phyloP scores from a whole-genome alignment of 1,139 yeast species.

The Lodderomyces parapsilosis region DNA sequence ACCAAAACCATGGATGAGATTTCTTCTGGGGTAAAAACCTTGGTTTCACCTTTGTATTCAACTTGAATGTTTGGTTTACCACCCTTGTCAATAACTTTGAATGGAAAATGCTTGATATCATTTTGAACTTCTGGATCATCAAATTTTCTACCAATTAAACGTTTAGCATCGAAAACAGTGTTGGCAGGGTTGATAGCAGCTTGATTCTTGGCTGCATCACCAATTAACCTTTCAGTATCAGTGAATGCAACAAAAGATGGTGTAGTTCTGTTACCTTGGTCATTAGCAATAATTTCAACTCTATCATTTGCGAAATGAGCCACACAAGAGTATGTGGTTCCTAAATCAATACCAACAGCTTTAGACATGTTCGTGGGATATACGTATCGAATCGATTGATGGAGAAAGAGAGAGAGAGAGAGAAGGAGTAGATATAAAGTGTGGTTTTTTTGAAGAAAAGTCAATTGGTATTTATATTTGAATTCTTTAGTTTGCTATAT shows the following conservation, averaged over 20 bases:
- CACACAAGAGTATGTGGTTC: conserved; percentile 83
- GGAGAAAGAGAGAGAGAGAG: background rate
- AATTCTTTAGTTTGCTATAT: background rate
- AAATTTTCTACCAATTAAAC: conserved; percentile 80
- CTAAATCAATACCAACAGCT: conserved; percentile 84
- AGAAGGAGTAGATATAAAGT: too few relatives aligned
- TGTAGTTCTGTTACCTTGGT: conserved; percentile 71
- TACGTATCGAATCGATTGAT: background rate
- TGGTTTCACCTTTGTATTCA: conserved; percentile 63
- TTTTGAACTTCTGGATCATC: conserved; percentile 74
- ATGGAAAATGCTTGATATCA: conserved; percentile 83
- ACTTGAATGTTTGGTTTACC: conserved; percentile 83
- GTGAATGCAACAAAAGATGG: conserved; percentile 94
- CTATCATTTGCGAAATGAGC: conserved; percentile 76
- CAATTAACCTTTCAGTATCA: conserved; percentile 82
- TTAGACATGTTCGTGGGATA: conserved; percentile 41
- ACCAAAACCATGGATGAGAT: conserved; percentile 88
- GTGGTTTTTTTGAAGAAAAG: background rate
- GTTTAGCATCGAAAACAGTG: conserved; percentile 82
- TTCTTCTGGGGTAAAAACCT: conserved; percentile 83
- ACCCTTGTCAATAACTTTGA: conserved; percentile 59
- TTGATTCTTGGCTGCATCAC: conserved; percentile 95
- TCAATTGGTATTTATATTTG: background rate
- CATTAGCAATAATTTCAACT: conserved; percentile 62
- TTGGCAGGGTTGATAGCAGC: conserved; percentile 78